Evolutionary conservation across 2,329 filamentous ascomycete species (phyloP).

Genomic region (Rhinocladiella similis): DNA sequence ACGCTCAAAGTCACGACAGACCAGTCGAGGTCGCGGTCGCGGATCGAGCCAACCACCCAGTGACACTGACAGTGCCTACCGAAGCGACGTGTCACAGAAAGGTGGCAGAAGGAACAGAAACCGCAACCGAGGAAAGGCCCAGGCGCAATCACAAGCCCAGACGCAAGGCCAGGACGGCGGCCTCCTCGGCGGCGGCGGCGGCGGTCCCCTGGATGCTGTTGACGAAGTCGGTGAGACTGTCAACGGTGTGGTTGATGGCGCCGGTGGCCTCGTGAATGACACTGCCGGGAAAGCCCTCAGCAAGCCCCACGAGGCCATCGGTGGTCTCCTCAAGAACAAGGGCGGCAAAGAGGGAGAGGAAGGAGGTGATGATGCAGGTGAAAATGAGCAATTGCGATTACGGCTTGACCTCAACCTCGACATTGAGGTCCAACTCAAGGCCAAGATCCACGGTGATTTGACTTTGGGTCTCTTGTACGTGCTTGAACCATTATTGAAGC

Average conservation of each 20-base stretch:
- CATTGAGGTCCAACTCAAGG: conserved; percentile 64
- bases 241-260: conserved; percentile 39
- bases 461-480: conserved; percentile 55
- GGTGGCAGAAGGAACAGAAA: conserved; percentile 55
- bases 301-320: conserved; percentile 45
- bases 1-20: conserved; percentile 29
- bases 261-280: conserved; percentile 57
- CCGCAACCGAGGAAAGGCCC: conserved; percentile 37
- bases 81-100: conserved; percentile 55
- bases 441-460: conserved; percentile 65
- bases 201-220: conserved; percentile 56
- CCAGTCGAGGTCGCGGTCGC: conserved; percentile 35
- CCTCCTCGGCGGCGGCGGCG: conserved; percentile 31
- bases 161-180: conserved; percentile 43
- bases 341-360: conserved; percentile 51
- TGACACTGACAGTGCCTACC: conserved; percentile 56
- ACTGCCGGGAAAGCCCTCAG: conserved; percentile 49
- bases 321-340: conserved; percentile 31
- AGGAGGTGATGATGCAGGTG: conserved; percentile 37
- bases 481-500: not conserved
- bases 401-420: conserved; percentile 62
- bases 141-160: conserved; percentile 46
- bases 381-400: conserved; percentile 50
- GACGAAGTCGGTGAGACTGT: conserved; percentile 58
- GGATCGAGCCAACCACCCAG: conserved; percentile 40